These are phyloP conservation scores for Boeremia lycopersici DNA, from an alignment of 2,329 filamentous ascomycete species.

Conservation along the genomic window DNA sequence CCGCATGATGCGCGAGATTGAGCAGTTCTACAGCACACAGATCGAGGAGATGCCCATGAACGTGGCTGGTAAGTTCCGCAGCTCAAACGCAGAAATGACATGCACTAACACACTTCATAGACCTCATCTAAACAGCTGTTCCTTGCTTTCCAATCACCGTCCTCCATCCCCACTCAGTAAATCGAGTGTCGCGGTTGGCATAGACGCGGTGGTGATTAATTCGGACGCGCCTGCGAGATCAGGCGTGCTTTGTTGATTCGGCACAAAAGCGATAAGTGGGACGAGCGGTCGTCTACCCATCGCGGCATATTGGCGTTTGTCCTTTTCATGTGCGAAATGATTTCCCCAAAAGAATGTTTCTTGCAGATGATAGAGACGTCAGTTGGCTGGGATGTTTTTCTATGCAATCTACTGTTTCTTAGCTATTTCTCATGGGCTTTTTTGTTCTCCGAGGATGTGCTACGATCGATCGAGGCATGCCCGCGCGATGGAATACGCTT, in stretches of 20 bases:
- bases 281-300: constrained; percentile 41
- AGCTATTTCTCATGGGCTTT: constrained; percentile 37
- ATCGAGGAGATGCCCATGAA: constrained; percentile 99
- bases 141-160: constrained; percentile 34
- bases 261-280: constrained; percentile 46
- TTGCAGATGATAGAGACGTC: constrained; percentile 45
- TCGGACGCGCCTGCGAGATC: constrained; percentile 40
- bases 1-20: constrained; percentile 99
- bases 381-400: constrained; percentile 38
- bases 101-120: constrained; percentile 27
- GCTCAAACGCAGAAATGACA: neutral
- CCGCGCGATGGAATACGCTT: constrained; percentile 38
- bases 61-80: constrained; percentile 64
- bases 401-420: constrained; percentile 42
- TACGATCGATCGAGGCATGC: constrained; percentile 46
- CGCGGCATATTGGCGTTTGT: constrained; percentile 51
- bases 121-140: constrained; percentile 49
- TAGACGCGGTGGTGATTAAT: constrained; percentile 42
- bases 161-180: constrained; percentile 29
- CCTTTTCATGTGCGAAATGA: constrained; percentile 48
- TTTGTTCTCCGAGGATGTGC: constrained; percentile 39
- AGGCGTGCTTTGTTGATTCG: constrained; percentile 35
- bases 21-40: constrained; percentile 99
- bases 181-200: constrained; percentile 32
- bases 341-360: constrained; percentile 45